Base-by-base conservation (phyloP, 345 rosid genomes). In the Gossypium turneri region DNA sequence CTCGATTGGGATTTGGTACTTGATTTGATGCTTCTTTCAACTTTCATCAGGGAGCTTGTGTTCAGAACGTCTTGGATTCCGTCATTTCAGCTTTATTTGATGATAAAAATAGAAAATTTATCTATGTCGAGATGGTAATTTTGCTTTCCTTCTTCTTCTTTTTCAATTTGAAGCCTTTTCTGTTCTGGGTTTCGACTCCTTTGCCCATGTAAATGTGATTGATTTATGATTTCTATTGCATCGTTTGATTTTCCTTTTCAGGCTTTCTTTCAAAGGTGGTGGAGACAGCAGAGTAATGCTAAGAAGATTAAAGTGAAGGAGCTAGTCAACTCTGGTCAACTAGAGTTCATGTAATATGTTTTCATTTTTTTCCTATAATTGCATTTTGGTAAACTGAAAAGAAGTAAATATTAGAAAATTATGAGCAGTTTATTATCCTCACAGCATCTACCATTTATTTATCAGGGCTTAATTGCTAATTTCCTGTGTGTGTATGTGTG, bases 231-330 rank as follows among this genome's bases (percentile, higher is more conserved):
- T 41, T 66, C 4, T 74, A 41, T 20, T 81, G 24, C 24, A 13
- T 27, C 4, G 16, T 48, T 25, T 29, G 44, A 48, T 9, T 24
- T 8, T 27, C 25, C 45, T 0, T 76, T 60, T 70, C 53, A 94
- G 98, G 98, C 98, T 8, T 94, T 94, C 65, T 92, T 94, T 75
- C 85, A 92, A 83, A 84, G 97, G 83, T 94, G 98, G 97, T 94
- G 98, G 98, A 90, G 97, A 64, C 98, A 94, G 83, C 98, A 92
- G 84, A 92, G 93, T 73, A 81, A 84, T 44, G 77, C 85, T 22
- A 88, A 81, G 87, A 92, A 90, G 84, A 73, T 79, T 68, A 86
- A 85, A 77, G 97, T 94, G 73, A 90, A 86, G 85, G 88, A 84
- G 87, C 91, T 94, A 53, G 98, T 92, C 73, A 79, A 85, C 77